phyloP scores from a whole-genome alignment of 1,284 basidiomycete genomes.

The Coniferiporia weirii region DNA sequence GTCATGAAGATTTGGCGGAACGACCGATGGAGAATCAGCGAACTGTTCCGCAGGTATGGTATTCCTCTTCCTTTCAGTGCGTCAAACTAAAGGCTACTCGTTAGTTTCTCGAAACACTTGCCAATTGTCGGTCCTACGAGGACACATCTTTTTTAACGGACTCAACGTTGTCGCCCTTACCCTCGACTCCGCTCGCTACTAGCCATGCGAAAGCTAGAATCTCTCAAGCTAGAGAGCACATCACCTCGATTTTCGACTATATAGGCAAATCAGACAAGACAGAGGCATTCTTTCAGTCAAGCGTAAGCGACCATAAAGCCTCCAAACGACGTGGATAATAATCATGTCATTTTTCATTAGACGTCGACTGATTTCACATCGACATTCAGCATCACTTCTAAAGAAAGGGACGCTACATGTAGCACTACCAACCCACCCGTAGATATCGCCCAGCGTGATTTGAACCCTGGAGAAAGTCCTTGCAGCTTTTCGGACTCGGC shows the following conservation, averaged over 20 bases:
- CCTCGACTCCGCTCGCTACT: background rate
- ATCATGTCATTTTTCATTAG: too few species aligned
- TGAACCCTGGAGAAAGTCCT: too few species aligned
- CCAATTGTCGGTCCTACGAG: background rate
- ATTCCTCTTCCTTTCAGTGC: background rate
- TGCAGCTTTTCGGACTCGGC: background rate
- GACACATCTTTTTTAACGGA: background rate
- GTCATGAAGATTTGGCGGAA: background rate
- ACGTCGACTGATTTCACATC: too few species aligned
- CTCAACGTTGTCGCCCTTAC: background rate
- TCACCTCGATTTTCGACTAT: too few species aligned
- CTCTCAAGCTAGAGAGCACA: background rate
- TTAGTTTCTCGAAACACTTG: background rate
- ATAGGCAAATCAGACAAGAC: too few species aligned
- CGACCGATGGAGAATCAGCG: background rate
- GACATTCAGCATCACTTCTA: background rate
- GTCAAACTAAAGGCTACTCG: background rate
- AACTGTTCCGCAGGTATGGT: background rate
- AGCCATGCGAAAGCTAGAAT: background rate
- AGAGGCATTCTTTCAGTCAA: too few species aligned
- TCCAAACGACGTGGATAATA: too few species aligned
- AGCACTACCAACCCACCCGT: too few species aligned
- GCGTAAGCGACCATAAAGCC: too few species aligned
- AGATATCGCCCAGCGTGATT: too few species aligned
- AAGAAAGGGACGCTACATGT: background rate